Evolutionary conservation across 768 basidiomycete genomes (phyloP).

Genomic region (Filobasidium floriforme): DNA sequence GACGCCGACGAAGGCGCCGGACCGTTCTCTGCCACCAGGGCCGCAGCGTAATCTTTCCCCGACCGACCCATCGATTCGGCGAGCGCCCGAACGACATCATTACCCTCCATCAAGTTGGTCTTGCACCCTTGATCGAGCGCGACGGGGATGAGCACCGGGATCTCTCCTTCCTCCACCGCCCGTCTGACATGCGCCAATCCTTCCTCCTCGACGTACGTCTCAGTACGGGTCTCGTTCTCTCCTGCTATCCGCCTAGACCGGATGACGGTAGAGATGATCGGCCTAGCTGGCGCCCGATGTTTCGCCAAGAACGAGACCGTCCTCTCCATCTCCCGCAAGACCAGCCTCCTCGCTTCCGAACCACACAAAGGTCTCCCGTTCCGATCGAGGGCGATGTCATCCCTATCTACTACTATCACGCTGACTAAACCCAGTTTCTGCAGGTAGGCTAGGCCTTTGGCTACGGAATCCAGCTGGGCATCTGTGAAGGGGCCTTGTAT

Average conservation of each 20-base stretch:
- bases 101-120: slow-evolving; percentile 72
- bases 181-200: slow-evolving; percentile 79
- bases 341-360: slow-evolving; percentile 26
- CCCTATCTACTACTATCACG: slow-evolving; percentile 89
- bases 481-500: slow-evolving; percentile 92
- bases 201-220: slow-evolving; percentile 58
- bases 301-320: slow-evolving; percentile 72
- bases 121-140: slow-evolving; percentile 85
- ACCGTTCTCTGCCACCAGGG: background rate
- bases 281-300: slow-evolving; percentile 78
- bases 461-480: slow-evolving; percentile 85
- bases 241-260: slow-evolving; percentile 54
- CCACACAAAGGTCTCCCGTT: slow-evolving; percentile 11
- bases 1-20: slow-evolving; percentile 5
- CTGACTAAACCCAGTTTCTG: slow-evolving; percentile 92
- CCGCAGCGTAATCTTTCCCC: slow-evolving; percentile 1
- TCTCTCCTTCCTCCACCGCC: slow-evolving; percentile 85
- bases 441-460: slow-evolving; percentile 85
- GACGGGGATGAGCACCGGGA: slow-evolving; percentile 88
- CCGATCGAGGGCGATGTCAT: slow-evolving; percentile 51
- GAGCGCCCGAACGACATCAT: slow-evolving; percentile 80
- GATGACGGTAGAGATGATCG: slow-evolving; percentile 77
- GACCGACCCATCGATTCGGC: slow-evolving; percentile 48
- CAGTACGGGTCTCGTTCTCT: slow-evolving; percentile 45
- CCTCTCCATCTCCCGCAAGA: slow-evolving; percentile 71